Evolutionary conservation across 2,329 filamentous ascomycete genomes (phyloP), one percentile per base, ranked within the genome.

Genomic region (Ophiosphaerella narmari): DNA sequence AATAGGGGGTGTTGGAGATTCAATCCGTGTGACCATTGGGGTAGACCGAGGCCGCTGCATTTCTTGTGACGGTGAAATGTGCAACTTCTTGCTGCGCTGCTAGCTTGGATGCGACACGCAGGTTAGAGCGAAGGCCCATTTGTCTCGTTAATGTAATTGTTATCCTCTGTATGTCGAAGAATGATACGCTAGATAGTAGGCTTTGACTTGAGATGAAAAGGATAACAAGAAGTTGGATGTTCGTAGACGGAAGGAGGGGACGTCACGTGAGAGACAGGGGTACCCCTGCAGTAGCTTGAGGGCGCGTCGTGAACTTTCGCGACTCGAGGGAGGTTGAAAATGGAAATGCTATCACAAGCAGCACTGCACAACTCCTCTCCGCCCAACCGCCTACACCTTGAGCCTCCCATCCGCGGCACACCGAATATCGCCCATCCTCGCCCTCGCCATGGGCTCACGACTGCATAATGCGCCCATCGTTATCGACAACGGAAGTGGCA

Each of bases 391-490:
- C 16, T 35, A n/a, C 12, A 14, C 32, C 26, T 5, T 12, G 38
- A 29, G 8, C 37, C 7, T 11, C 34, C 32, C 12, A 35, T 36
- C 43, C 16, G 26, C 16, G 18, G n/a, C 18, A 34, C 42, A 41
- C 21, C 23, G 21, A 23, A 11, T 29, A 31, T 23, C 8, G 12
- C 35, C 5, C 13, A 14, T 5, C 26, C 18, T 39, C 18, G 40
- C 55, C 60, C 60, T 39, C 64, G 55, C 60, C 35, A 87, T 87
- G 84, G 80, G 82, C 59, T 87, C 88, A 71, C 81, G 82, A 54
- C 86, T 97, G 48, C 94, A 97, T 81, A 99, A 99, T 82, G 92
- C 91, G 62, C 92, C 94, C 52, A 96, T 99, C 75, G 94, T 99
- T 72, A 89, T 99, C 69, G 94, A 99, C 84, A 99, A 99, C 78